A percentile compares a stretch with the other conserved stretches of the same genome.
Evolutionary conservation across 805 yeast genomes (phyloP).

Genomic region (Cyberlindnera euphorbiiphila): DNA sequence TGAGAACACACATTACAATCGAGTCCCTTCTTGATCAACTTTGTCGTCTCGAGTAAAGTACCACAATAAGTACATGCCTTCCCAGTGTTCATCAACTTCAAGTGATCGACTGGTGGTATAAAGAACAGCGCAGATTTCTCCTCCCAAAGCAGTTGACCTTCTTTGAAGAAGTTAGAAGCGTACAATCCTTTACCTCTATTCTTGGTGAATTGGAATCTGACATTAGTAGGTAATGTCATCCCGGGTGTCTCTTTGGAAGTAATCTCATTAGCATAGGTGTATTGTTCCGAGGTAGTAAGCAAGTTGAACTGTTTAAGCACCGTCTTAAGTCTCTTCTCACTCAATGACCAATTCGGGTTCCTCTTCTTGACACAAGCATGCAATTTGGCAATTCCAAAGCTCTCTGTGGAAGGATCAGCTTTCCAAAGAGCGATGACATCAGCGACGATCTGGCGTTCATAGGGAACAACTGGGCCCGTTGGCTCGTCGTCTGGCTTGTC

Average conservation of each 20-base stretch:
- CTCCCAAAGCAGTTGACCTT: conserved; percentile 55
- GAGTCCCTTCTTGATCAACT: conserved; percentile 39
- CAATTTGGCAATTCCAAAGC: conserved; percentile 51
- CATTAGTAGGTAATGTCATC: conserved; percentile 36
- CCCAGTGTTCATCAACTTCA: conserved; percentile 53
- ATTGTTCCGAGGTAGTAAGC: conserved; percentile 38
- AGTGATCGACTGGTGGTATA: conserved; percentile 65
- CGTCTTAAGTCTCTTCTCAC: conserved; percentile 52
- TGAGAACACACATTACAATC: conserved; percentile 64
- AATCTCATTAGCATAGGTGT: conserved; percentile 52
- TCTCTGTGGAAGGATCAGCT: conserved; percentile 58
- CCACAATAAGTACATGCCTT: conserved; percentile 76
- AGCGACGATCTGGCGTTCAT: conserved; percentile 32
- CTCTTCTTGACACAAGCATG: conserved; percentile 45
- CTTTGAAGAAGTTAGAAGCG: conserved; percentile 42
- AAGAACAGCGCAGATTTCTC: conserved; percentile 56
- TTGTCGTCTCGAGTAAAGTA: conserved; percentile 27
- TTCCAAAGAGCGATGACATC: conserved; percentile 66
- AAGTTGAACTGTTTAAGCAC: conserved; percentile 56
- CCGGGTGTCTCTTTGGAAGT: conserved; percentile 46
- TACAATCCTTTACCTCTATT: conserved; percentile 59
- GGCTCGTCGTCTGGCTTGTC: conserved; percentile 18
- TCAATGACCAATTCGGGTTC: conserved; percentile 60
- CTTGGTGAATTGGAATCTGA: conserved; percentile 46
- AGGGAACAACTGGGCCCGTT: conserved; percentile 26